A percentile compares a stretch with the other conserved stretches of the same genome.
These are phyloP conservation scores for Ophiostoma pallidulum DNA, from an alignment of 2,329 filamentous ascomycete species.

Conservation along the genomic window DNA sequence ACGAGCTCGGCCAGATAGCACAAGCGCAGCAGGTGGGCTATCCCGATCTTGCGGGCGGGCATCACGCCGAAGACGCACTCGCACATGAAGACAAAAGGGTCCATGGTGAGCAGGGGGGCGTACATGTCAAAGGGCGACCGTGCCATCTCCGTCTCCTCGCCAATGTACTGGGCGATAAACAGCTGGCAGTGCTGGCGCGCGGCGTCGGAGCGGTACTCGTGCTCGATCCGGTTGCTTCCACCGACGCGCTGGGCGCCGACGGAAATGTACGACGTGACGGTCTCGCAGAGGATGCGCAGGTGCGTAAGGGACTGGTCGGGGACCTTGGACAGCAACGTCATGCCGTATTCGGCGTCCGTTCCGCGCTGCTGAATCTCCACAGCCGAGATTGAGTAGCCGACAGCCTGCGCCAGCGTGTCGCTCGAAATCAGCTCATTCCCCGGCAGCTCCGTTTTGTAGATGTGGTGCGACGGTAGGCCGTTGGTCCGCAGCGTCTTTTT, in stretches of 20 bases:
- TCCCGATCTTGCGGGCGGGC: conserved; percentile 59
- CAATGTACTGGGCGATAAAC: conserved; percentile 53
- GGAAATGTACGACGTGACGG: conserved; percentile 73
- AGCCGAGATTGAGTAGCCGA: conserved; percentile 79
- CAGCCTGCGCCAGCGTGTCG: conserved; percentile 53
- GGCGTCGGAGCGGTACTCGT: conserved; percentile 59
- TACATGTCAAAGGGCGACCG: conserved; percentile 36
- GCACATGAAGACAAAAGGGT: conserved; percentile 72
- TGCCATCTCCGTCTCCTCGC: conserved; percentile 31
- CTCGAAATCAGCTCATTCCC: conserved; percentile 40
- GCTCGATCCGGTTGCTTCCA: conserved; percentile 50
- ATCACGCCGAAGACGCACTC: conserved; percentile 65
- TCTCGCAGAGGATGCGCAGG: conserved; percentile 80
- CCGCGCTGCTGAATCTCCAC: conserved; percentile 90
- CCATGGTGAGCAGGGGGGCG: conserved; percentile 54
- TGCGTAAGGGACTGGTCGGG: conserved; percentile 78
- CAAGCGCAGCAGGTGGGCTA: conserved; percentile 69
- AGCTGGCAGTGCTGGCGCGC: conserved; percentile 67
- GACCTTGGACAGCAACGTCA: conserved; percentile 73
- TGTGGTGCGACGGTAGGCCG: conserved; percentile 34
- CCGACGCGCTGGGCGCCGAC: conserved; percentile 59
- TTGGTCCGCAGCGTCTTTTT: conserved; percentile 50
- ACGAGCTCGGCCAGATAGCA: conserved; percentile 89
- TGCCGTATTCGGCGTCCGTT: conserved; percentile 60
- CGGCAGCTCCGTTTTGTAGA: conserved; percentile 15